Percentiles rank a stretch among this genome's conserved stretches.
Conservation (phyloP, 2,329 filamentous ascomycete species). For the Paecilomyces variotii region DNA sequence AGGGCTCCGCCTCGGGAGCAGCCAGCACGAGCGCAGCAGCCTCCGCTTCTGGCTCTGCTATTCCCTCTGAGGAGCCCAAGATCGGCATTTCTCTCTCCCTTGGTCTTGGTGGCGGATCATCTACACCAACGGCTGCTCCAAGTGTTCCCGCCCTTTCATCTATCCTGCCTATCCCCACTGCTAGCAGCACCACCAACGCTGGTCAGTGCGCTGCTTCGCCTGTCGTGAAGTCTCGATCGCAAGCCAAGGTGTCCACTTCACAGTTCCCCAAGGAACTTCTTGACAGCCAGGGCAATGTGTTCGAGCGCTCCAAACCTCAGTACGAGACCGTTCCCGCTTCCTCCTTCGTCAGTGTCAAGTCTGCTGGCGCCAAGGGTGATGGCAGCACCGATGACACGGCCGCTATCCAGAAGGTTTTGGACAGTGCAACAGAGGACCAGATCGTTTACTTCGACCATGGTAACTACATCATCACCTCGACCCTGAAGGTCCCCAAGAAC, state of each 20-base stretch:
- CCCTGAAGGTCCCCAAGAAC: constrained; percentile 58
- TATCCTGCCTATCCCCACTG: neutral
- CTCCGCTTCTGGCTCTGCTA: neutral
- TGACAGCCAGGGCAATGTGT: constrained; percentile 58
- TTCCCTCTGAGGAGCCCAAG: neutral
- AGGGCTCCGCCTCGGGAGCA: neutral
- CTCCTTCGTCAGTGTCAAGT: constrained; percentile 76
- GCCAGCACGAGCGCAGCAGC: neutral
- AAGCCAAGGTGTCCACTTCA: constrained; percentile 48
- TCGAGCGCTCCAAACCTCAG: constrained; percentile 81
- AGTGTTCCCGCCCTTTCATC: constrained; percentile 1
- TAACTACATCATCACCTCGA: constrained; percentile 53
- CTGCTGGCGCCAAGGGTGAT: constrained; percentile 76
- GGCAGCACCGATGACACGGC: constrained; percentile 79
- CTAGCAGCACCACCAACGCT: neutral
- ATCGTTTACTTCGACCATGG: constrained; percentile 59
- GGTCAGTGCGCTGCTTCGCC: constrained; percentile 18
- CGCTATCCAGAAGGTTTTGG: constrained; percentile 70
- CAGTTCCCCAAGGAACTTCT: constrained; percentile 57
- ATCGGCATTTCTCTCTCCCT: neutral
- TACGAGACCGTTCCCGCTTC: constrained; percentile 62
- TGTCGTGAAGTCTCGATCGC: constrained; percentile 41
- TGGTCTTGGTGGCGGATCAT: neutral
- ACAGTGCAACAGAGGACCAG: constrained; percentile 53
- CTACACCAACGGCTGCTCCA: neutral